phyloP scores from a whole-genome alignment of 2,329 filamentous ascomycete species.

The Beauveria bassiana region DNA sequence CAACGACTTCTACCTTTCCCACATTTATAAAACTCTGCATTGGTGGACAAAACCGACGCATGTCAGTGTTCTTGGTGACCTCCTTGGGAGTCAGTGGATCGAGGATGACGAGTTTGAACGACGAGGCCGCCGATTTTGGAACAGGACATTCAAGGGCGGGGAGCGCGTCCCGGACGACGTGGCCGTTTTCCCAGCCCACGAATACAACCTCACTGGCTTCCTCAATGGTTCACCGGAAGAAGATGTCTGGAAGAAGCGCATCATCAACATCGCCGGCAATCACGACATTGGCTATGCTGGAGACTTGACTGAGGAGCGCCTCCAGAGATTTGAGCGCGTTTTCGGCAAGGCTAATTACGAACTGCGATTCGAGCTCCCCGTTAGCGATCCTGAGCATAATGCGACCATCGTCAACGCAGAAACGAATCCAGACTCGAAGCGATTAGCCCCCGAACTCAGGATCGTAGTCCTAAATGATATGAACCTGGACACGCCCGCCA shows the following conservation, averaged over 20 bases:
- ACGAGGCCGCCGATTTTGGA: conserved; percentile 71
- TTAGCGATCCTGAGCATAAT: conserved; percentile 30
- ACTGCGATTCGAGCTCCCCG: conserved; percentile 59
- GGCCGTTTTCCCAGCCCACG: conserved; percentile 38
- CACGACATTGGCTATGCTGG: conserved; percentile 96
- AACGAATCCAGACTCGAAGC: conserved; percentile 38
- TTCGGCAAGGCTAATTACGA: conserved; percentile 93
- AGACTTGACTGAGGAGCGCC: conserved; percentile 68
- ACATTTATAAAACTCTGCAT: conserved; percentile 75
- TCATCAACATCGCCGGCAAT: conserved; percentile 90
- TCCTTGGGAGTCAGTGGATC: conserved; percentile 95
- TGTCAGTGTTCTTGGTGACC: conserved; percentile 78
- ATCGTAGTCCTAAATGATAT: conserved; percentile 85
- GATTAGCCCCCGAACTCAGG: conserved; percentile 60
- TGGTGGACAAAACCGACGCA: conserved; percentile 87
- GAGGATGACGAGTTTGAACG: conserved; percentile 72
- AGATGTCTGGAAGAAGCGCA: conserved; percentile 59
- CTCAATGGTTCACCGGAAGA: conserved; percentile 37
- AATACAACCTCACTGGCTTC: conserved; percentile 43
- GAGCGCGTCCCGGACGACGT: conserved; percentile 54
- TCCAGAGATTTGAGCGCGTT: conserved; percentile 71
- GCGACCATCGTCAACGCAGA: conserved; percentile 34
- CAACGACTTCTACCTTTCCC: conserved; percentile 90
- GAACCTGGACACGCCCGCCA: conserved; percentile 81
- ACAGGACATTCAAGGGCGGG: conserved; percentile 63